Conservation (phyloP, 176 grass and related monocot species). For the Microstegium vimineum region DNA sequence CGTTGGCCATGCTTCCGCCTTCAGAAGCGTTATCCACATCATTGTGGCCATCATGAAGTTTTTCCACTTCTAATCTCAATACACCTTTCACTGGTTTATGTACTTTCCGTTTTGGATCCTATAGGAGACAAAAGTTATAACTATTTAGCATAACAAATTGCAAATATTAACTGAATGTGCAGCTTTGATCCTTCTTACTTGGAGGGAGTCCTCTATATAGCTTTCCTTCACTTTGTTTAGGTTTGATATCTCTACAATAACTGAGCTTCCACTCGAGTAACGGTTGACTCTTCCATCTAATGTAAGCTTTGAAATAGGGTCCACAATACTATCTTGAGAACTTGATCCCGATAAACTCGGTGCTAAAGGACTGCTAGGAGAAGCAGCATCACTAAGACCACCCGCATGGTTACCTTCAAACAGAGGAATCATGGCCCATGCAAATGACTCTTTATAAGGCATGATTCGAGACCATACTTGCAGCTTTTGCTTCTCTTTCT, state of each 20-base stretch:
- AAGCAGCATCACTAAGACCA: constrained; percentile 51
- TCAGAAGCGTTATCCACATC: constrained; percentile 85
- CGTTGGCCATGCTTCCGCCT: constrained; percentile 79
- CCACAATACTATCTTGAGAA: constrained; percentile 72
- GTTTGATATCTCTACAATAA: constrained; percentile 94
- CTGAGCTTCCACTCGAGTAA: constrained; percentile 84
- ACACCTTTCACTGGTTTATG: constrained; percentile 98
- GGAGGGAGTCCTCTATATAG: constrained; percentile 95
- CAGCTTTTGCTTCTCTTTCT: constrained; percentile 96
- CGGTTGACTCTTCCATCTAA: constrained; percentile 82
- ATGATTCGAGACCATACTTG: constrained; percentile 97
- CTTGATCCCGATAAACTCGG: constrained; percentile 78
- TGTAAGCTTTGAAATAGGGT: constrained; percentile 83
- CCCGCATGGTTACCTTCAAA: constrained; percentile 78
- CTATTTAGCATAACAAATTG: constrained; percentile 13
- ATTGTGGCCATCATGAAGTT: constrained; percentile 54
- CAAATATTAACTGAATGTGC: constrained; percentile 14
- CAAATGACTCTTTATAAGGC: constrained; percentile 90
- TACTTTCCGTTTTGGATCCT: constrained; percentile 98
- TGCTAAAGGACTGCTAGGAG: constrained; percentile 84
- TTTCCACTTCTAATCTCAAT: constrained; percentile 88
- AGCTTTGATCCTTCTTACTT: constrained; percentile 43
- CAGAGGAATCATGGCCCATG: constrained; percentile 89
- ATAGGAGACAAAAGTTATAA: constrained; percentile 18
- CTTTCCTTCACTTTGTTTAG: constrained; percentile 98